phyloP scores from a whole-genome alignment of 768 basidiomycete species.

The Leccinum sublutescens region DNA sequence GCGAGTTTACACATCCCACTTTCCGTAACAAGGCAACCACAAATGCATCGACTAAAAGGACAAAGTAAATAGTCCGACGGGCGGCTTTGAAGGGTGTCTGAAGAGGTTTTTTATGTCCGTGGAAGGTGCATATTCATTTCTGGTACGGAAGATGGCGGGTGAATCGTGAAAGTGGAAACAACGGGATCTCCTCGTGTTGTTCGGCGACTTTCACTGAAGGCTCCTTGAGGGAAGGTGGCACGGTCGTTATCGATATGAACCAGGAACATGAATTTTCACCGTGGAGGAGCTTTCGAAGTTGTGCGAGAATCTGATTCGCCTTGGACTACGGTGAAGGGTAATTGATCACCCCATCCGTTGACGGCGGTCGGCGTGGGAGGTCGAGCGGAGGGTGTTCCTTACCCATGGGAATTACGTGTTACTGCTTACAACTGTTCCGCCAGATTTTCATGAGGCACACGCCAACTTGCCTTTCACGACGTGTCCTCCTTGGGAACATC shows the following conservation, averaged over 20 bases:
- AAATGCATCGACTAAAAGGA: not conserved
- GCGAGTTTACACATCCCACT: not conserved
- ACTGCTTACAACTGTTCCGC: constrained; percentile 15
- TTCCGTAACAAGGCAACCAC: not conserved
- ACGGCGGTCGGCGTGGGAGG: constrained; percentile 13
- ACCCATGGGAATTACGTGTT: constrained; percentile 15
- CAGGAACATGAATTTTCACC: constrained; percentile 13
- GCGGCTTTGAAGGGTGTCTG: not conserved
- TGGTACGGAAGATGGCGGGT: not conserved
- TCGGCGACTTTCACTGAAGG: not conserved
- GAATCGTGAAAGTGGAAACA: constrained; percentile 1
- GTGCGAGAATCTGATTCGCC: constrained; percentile 11
- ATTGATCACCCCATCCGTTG: constrained; percentile 8
- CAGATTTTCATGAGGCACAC: constrained; percentile 24
- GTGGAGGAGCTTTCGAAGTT: constrained; percentile 6
- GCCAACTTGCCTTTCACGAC: constrained; percentile 9
- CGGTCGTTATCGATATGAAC: constrained; percentile 3
- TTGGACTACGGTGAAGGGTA: constrained; percentile 4
- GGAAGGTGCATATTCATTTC: not conserved
- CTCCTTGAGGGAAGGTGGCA: constrained; percentile 6
- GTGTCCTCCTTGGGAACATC: constrained; percentile 26
- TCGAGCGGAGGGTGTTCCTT: not conserved
- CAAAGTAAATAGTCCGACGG: not conserved
- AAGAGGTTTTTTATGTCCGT: not conserved
- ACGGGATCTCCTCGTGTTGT: not conserved